Conservation (phyloP, 192 early-diverging fungal genomes). For the Mortierella alpina region DNA sequence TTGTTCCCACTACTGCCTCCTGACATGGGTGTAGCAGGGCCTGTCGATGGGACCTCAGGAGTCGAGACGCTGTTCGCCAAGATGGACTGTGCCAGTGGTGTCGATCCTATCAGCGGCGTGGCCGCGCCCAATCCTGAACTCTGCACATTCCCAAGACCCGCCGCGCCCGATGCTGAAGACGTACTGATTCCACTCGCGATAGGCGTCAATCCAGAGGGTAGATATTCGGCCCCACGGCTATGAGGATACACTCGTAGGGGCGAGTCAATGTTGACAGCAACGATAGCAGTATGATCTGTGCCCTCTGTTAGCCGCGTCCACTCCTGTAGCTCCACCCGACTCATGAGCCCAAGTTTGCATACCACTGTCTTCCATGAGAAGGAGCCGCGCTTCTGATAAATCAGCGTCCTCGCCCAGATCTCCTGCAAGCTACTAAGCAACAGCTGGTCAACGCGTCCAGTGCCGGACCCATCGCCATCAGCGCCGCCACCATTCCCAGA, state of each 20-base stretch:
- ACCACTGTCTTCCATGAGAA: slow-evolving; percentile 61
- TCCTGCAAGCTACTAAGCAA: slow-evolving; percentile 47
- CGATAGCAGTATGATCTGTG: slow-evolving; percentile 21
- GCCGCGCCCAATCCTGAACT: too few relatives aligned
- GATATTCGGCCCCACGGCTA: slow-evolving; percentile 15
- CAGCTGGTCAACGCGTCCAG: background rate
- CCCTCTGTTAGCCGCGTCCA: slow-evolving; percentile 28
- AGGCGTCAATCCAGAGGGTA: slow-evolving; percentile 15
- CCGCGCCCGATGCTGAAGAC: background rate
- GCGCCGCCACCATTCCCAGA: background rate
- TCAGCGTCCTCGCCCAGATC: slow-evolving; percentile 56
- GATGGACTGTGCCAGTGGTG: slow-evolving; percentile 10
- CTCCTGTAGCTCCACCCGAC: slow-evolving; percentile 54
- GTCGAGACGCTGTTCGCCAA: slow-evolving; percentile 9
- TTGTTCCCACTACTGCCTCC: background rate
- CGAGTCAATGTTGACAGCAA: slow-evolving; percentile 25
- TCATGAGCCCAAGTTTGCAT: slow-evolving; percentile 63
- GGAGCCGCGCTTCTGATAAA: slow-evolving; percentile 52
- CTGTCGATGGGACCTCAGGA: slow-evolving; percentile 10
- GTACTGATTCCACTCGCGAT: slow-evolving; percentile 23
- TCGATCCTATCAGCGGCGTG: slow-evolving; percentile 13
- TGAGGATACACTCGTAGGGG: slow-evolving; percentile 32
- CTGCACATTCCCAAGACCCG: too few relatives aligned
- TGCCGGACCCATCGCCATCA: background rate
- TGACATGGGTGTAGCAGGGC: slow-evolving; percentile 8